Evolutionary conservation across 1,139 yeast genomes (phyloP), one percentile per base, ranked within the genome.

Genomic region (Scheffersomyces insectosa): DNA sequence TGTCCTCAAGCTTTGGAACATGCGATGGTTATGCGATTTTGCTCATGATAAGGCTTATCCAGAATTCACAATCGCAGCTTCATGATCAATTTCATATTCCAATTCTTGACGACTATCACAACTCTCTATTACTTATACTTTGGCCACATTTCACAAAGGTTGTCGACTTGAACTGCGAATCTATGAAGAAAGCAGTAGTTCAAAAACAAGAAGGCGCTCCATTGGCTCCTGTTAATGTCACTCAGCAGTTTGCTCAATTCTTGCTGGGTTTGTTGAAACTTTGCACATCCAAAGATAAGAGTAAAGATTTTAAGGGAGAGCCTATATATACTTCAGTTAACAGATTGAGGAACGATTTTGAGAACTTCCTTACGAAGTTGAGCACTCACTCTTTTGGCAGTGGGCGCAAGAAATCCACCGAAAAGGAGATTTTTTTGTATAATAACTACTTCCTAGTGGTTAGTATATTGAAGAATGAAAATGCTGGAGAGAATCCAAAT

Each of bases 61-160:
- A 88, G 50, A 71, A 75, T 3, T 65, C 85, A 37, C 88, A 82
- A 52, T 73, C 77, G 37, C 83, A 79, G 52, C 67, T 87, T 38
- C 90, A 83, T 54, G 75, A 71, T 45, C 77, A 67, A 69, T 77
- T 62, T 65, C 95, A 57, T 65, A 79, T 88, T 3, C 95, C 96
- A 0, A 81, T 84, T 2, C 69, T 88, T 55, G 91, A 86, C 51
- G 87, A 81, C 46, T 88, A 87, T 59, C 70, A 88, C 48, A 85
- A 87, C 57, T 73, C 82, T 10, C 80, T 87, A 48, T 65, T 85
- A 46, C 75, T 88, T 38, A 60, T 76, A 0, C 67, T 91, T 34
- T 91, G 97, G 97, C 97, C 97, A 1, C 82, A 80, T 46, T 87
- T 90, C 56, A 95, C 93, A 55, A 76, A 72, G 40, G 71, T 88